These are phyloP conservation scores for Verbascum thapsus DNA, from an alignment of 257 asterid species.

Conservation along the genomic window DNA sequence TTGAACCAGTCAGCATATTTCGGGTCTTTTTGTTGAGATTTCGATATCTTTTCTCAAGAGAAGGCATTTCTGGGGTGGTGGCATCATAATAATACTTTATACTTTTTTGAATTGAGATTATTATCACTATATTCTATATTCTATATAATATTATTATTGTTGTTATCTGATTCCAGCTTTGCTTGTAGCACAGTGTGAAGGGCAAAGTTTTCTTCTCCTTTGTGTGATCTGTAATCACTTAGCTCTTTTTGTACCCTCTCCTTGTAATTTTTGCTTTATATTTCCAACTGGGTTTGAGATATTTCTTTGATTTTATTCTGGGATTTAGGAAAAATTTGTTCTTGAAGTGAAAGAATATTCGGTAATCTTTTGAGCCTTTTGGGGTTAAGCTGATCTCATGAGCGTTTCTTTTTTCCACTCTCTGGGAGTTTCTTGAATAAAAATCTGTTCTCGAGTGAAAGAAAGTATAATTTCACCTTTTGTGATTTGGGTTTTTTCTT, in stretches of 20 bases:
- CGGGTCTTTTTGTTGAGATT: slow-evolving; percentile 39
- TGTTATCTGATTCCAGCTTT: slow-evolving; percentile 39
- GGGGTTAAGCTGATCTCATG: slow-evolving; percentile 36
- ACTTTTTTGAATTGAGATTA: slow-evolving; percentile 33
- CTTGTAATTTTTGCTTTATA: slow-evolving; percentile 27
- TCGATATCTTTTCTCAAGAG: slow-evolving; percentile 43
- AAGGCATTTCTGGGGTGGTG: slow-evolving; percentile 40
- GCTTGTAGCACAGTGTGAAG: slow-evolving; percentile 37
- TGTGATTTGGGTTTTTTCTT: slow-evolving; percentile 30
- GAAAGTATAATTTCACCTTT: slow-evolving; percentile 8
- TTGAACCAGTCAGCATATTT: slow-evolving; percentile 50
- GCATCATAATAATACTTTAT: slow-evolving; percentile 23
- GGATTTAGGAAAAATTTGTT: slow-evolving; percentile 19
- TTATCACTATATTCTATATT: neutral
- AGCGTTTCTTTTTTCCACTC: slow-evolving; percentile 20
- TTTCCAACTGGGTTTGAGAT: slow-evolving; percentile 31
- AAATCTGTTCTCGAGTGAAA: slow-evolving; percentile 33
- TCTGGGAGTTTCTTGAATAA: slow-evolving; percentile 18
- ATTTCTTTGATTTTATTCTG: slow-evolving; percentile 24
- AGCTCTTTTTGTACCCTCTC: slow-evolving; percentile 31
- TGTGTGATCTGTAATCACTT: slow-evolving; percentile 56
- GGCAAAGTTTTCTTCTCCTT: slow-evolving; percentile 30
- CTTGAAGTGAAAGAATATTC: slow-evolving; percentile 32
- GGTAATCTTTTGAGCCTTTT: slow-evolving; percentile 21
- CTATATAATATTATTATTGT: neutral